Conservation (phyloP, 2,329 filamentous ascomycete genomes). For the Talaromyces amestolkiae region DNA sequence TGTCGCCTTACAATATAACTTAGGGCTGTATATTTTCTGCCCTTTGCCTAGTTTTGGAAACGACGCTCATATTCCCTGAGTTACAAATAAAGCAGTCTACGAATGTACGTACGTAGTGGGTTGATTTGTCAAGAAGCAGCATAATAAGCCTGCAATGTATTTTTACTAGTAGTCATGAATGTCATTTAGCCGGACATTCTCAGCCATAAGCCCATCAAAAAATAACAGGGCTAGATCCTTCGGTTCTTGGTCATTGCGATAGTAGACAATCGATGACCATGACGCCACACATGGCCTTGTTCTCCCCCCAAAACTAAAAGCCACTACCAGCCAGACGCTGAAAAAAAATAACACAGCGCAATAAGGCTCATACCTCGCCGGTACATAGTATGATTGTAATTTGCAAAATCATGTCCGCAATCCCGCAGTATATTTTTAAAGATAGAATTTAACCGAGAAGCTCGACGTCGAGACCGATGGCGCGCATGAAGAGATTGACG, state of each 20-base stretch:
- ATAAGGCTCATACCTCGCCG: neutral
- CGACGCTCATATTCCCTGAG: no score
- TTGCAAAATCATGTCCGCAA: neutral
- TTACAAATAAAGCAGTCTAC: no score
- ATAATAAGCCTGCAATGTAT: slow-evolving; percentile 4
- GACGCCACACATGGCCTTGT: neutral
- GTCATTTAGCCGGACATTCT: neutral
- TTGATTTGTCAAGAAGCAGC: neutral
- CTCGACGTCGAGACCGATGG: slow-evolving; percentile 97
- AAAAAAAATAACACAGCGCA: slow-evolving; percentile 6
- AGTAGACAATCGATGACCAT: slow-evolving; percentile 2
- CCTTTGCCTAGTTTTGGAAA: no score
- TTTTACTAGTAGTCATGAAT: neutral
- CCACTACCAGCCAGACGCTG: neutral
- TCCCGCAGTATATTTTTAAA: neutral
- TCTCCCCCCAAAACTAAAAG: neutral
- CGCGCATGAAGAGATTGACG: slow-evolving; percentile 97
- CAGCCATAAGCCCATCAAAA: neutral
- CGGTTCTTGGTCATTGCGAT: neutral
- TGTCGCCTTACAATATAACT: no score
- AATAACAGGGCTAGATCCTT: slow-evolving; percentile 3
- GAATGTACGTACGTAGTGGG: neutral
- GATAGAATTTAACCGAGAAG: slow-evolving; percentile 48
- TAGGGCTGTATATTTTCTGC: no score
- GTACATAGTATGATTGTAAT: neutral